phyloP scores from a whole-genome alignment of 495 filamentous ascomycete species.

The Neurospora sp. region DNA sequence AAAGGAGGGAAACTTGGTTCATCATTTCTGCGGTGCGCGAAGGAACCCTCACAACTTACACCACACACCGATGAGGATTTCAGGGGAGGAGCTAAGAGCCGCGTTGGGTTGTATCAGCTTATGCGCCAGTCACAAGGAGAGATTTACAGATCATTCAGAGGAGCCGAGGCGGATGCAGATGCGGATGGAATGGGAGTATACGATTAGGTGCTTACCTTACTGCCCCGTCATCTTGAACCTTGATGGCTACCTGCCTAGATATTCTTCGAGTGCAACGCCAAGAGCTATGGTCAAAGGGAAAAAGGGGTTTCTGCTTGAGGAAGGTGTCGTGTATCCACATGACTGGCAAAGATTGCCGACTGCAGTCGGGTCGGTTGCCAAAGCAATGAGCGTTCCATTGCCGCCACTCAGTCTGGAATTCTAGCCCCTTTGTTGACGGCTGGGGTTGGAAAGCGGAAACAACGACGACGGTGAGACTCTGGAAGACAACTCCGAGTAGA shows the following conservation, averaged over 20 bases:
- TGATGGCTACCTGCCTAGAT: background rate
- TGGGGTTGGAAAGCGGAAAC: background rate
- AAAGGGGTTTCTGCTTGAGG: background rate
- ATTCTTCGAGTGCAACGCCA: background rate
- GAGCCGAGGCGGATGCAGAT: background rate
- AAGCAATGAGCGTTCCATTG: background rate
- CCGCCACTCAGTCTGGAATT: background rate
- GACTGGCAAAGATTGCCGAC: background rate
- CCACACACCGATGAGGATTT: background rate
- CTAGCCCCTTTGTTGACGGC: background rate
- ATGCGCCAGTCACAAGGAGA: background rate
- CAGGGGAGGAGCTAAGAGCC: background rate
- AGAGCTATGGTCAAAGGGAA: background rate
- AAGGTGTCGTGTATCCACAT: background rate
- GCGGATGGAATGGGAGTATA: background rate
- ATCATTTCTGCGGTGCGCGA: background rate
- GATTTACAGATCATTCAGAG: background rate
- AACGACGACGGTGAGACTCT: background rate
- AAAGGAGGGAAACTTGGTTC: background rate
- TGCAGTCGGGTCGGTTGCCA: background rate
- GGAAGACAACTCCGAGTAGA: background rate
- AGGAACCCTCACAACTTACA: background rate
- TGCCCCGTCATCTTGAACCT: background rate
- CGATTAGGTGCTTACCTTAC: background rate
- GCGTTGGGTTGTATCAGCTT: background rate